Evolutionary conservation across 192 early-diverging fungal species (phyloP), one percentile per base, ranked within the genome.

Genomic region (Coemansia sp.): DNA sequence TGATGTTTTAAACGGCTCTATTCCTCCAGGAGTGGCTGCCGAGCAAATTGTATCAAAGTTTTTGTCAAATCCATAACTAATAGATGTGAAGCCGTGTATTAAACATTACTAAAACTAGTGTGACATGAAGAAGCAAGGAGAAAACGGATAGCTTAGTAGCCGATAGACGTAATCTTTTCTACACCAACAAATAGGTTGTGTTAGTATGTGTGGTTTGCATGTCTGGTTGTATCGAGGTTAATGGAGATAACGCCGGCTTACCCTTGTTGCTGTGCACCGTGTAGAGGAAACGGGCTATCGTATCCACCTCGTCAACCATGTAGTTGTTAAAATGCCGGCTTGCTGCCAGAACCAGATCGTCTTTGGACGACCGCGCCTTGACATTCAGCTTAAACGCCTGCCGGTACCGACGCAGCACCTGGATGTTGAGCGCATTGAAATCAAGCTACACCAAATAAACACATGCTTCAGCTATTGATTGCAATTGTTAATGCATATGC

Each of bases 341-440:
- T n/a, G 68, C 69, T 1, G 81, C 75, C 25, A 68, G 43, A 10
- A 78, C 75, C 56, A 83, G 48, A 25, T 83, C 81, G 11, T 83
- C 81, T 48, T 83, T 83, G 5, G 81, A 74, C 22, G 81, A 73
- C 29, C 81, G 72, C 12, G 75, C 75, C 61, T 83, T 83, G 62
- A 83, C 76, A 38, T 75, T 83, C 51, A 83, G 71, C 56, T 78
- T 78, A 60, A 78, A 77, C 23, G 71, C 72, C 63, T 83, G 81
- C 17, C 81, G 62, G 62, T 83, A 83, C 57, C 74, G 73, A 39
- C 81, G 81, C 57, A 83, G 51, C 19, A 72, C 63, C 19, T 83
- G 75, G 52, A 74, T 75, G 48, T 71, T 78, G 37, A 78, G 62
- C 35, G 76, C 31, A 48, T 67, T 72, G 63, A 83, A 83, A 55